Conservation (phyloP, 2,329 filamentous ascomycete species). For the Beauveria sp. region DNA sequence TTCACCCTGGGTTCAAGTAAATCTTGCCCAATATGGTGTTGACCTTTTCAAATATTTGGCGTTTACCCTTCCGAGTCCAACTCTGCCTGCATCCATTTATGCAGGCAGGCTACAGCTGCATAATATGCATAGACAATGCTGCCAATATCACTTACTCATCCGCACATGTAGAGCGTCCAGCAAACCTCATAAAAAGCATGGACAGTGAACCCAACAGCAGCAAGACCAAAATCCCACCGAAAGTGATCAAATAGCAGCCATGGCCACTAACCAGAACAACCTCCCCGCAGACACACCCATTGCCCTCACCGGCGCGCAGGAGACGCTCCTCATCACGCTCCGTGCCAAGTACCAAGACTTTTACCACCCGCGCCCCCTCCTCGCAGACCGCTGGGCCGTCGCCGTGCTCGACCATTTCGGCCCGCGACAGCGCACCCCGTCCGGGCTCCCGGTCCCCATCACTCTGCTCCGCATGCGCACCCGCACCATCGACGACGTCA, state of each 20-base stretch:
- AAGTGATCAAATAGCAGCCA: not conserved
- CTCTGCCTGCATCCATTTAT: too few species aligned
- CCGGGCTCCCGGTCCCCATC: not conserved
- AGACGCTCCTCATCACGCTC: constrained; percentile 14
- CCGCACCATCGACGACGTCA: constrained; percentile 14
- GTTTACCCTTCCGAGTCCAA: too few species aligned
- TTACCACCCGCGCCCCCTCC: constrained; percentile 9
- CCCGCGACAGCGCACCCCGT: not conserved
- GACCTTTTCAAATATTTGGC: too few species aligned
- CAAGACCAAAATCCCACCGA: too few species aligned
- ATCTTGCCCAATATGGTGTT: too few species aligned
- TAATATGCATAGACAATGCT: not conserved
- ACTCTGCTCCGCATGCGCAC: not conserved
- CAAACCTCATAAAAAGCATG: too few species aligned
- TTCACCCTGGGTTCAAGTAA: too few species aligned
- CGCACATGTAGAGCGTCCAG: too few species aligned
- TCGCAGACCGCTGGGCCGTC: constrained; percentile 12
- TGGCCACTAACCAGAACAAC: not conserved
- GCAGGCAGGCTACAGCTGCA: too few species aligned
- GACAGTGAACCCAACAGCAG: not conserved
- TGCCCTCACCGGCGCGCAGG: constrained; percentile 11
- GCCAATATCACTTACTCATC: not conserved
- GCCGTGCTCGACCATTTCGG: not conserved
- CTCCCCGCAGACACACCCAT: not conserved
- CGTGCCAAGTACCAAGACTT: constrained; percentile 13